Evolutionary conservation across 2,329 filamentous ascomycete genomes (phyloP).

Genomic region (Achaetomium macrosporum): DNA sequence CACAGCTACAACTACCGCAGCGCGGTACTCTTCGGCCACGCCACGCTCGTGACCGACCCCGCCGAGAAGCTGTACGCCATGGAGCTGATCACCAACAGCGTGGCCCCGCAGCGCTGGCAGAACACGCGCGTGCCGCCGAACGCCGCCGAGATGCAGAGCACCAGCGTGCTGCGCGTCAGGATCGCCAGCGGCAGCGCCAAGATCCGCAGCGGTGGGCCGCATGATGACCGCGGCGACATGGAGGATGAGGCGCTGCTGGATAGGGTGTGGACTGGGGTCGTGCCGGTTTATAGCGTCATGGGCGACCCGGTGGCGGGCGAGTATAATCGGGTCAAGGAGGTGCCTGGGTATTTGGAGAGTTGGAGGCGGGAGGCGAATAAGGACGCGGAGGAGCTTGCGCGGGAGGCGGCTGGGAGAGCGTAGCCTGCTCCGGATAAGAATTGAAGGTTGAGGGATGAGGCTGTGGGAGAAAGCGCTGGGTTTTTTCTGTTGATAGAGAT

Average conservation of each 20-base stretch:
- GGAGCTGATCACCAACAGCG: constrained; percentile 68
- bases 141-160: constrained; percentile 67
- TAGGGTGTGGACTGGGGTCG: constrained; percentile 50
- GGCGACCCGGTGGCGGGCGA: constrained; percentile 57
- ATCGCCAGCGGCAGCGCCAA: constrained; percentile 72
- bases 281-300: constrained; percentile 57
- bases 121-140: constrained; percentile 65
- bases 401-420: constrained; percentile 18
- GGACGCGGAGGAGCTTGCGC: constrained; percentile 21
- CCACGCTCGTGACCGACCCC: constrained; percentile 56
- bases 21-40: constrained; percentile 71
- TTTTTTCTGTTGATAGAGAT: background rate
- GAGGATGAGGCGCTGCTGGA: constrained; percentile 37
- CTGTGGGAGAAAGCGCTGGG: too few relatives aligned
- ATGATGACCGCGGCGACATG: constrained; percentile 46
- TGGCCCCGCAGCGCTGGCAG: constrained; percentile 64
- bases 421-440: constrained; percentile 13
- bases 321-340: constrained; percentile 51
- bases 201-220: constrained; percentile 58
- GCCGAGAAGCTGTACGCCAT: constrained; percentile 75
- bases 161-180: constrained; percentile 62
- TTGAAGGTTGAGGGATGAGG: background rate
- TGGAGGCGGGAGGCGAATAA: constrained; percentile 37
- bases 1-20: constrained; percentile 84
- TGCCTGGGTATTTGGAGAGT: constrained; percentile 56